These are phyloP conservation scores for Suhomyces maxii DNA, from an alignment of 1,139 yeast genomes.

Conservation along the genomic window DNA sequence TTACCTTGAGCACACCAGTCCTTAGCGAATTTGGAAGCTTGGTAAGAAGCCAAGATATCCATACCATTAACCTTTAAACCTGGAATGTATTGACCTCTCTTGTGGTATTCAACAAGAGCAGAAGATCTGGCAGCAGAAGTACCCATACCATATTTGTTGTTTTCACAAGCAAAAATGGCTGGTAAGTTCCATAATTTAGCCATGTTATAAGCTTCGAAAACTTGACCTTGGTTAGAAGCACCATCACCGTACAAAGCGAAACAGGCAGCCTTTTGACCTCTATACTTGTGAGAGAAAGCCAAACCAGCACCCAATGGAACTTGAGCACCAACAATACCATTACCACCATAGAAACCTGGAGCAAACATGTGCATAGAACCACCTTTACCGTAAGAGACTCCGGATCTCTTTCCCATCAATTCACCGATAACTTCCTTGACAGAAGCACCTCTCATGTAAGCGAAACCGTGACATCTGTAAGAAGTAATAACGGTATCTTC, in stretches of 20 bases:
- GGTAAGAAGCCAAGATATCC: conserved; percentile 94
- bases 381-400: conserved; percentile 97
- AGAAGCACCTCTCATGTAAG: conserved; percentile 92
- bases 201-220: conserved; percentile 96
- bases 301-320: conserved; percentile 97
- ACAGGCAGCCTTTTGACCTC: conserved; percentile 75
- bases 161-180: conserved; percentile 92
- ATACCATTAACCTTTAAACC: conserved; percentile 98
- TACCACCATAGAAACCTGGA: conserved; percentile 95
- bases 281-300: conserved; percentile 95
- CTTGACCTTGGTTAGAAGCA: conserved; percentile 99
- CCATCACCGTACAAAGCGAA: conserved; percentile 97
- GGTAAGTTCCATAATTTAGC: conserved; percentile 99
- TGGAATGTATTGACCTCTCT: conserved; percentile 99
- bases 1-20: conserved; percentile 93
- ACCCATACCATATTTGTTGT: conserved; percentile 99
- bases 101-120: conserved; percentile 93
- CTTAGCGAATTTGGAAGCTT: conserved; percentile 95
- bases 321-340: conserved; percentile 99
- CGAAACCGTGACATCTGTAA: conserved; percentile 98
- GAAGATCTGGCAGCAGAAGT: conserved; percentile 96
- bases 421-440: conserved; percentile 91
- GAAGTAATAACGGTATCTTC: conserved; percentile 92
- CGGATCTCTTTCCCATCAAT: conserved; percentile 93
- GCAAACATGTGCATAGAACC: conserved; percentile 99